Conservation (phyloP, 768 basidiomycete genomes). For the Lactarius deliciosus region DNA sequence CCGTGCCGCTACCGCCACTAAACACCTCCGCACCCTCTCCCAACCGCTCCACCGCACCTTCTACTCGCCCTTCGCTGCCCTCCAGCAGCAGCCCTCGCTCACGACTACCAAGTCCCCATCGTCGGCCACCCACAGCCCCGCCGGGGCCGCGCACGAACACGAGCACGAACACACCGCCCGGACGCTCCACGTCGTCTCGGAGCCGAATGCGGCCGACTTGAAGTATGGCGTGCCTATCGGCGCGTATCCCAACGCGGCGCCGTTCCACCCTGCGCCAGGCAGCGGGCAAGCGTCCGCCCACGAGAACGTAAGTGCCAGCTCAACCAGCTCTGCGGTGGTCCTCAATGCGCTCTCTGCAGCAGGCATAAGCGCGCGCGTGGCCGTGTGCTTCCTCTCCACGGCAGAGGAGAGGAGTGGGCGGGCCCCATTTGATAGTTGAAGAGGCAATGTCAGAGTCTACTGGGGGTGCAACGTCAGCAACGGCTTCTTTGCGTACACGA, state of each 20-base stretch:
- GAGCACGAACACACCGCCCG: conserved; percentile 55
- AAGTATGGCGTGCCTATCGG: conserved; percentile 72
- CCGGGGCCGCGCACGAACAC: conserved; percentile 55
- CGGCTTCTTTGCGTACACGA: conserved; percentile 40
- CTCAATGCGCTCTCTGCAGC: conserved; percentile 43
- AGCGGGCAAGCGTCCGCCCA: conserved; percentile 20
- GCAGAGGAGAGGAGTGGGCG: conserved; percentile 51
- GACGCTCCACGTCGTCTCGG: conserved; percentile 66
- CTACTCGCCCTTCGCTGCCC: conserved; percentile 63
- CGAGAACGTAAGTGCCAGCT: conserved; percentile 38
- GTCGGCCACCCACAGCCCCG: conserved; percentile 23
- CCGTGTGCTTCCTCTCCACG: conserved; percentile 43
- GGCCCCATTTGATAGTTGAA: conserved; percentile 45
- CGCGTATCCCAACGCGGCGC: conserved; percentile 44
- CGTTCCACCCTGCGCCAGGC: conserved; percentile 41
- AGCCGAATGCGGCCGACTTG: conserved; percentile 61
- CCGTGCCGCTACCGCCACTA: conserved; percentile 31
- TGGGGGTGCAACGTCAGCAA: conserved; percentile 32
- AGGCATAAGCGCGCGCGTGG: conserved; percentile 51
- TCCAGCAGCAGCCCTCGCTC: conserved; percentile 43
- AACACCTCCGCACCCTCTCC: conserved; percentile 36
- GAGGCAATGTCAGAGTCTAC: conserved; percentile 39
- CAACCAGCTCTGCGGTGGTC: conserved; percentile 43
- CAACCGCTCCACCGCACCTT: conserved; percentile 47
- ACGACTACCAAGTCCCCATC: conserved; percentile 39